Conservation (phyloP, 2,329 filamentous ascomycete species). For the Clarireedia homoeocarpa region DNA sequence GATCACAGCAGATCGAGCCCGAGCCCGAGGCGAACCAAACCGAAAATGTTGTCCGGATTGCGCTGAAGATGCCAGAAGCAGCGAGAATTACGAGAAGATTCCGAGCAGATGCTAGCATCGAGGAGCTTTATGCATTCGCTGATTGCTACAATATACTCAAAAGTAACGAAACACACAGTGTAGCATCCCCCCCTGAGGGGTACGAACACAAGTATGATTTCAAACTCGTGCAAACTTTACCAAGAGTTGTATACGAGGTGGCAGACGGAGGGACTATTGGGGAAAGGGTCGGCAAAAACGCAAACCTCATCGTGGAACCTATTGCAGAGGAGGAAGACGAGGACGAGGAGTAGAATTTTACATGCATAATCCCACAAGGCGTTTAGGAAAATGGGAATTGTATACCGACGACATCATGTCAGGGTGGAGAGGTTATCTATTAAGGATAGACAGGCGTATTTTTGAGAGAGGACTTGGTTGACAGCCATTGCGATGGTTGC, state of each 20-base stretch:
- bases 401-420: too few relatives aligned
- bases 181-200: slow-evolving; percentile 42
- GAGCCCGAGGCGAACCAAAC: slow-evolving; percentile 56
- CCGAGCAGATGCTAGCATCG: slow-evolving; percentile 57
- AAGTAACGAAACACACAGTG: slow-evolving; percentile 7
- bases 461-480: too few relatives aligned
- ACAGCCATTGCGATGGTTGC: too few relatives aligned
- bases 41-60: slow-evolving; percentile 66
- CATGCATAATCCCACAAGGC: too few relatives aligned
- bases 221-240: slow-evolving; percentile 76
- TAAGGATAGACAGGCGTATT: too few relatives aligned
- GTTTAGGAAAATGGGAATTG: too few relatives aligned
- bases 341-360: slow-evolving; percentile 4
- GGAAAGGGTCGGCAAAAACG: slow-evolving; percentile 70
- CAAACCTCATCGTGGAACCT: slow-evolving; percentile 81
- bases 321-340: slow-evolving; percentile 36
- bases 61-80: slow-evolving; percentile 52
- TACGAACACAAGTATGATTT: slow-evolving; percentile 85
- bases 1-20: slow-evolving; percentile 54
- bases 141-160: slow-evolving; percentile 71
- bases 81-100: slow-evolving; percentile 75
- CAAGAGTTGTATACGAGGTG: slow-evolving; percentile 70
- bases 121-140: slow-evolving; percentile 84
- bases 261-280: slow-evolving; percentile 57
- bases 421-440: too few relatives aligned